Evolutionary conservation across 805 yeast genomes (phyloP).

Genomic region (Tetrapisispora fleetii): DNA sequence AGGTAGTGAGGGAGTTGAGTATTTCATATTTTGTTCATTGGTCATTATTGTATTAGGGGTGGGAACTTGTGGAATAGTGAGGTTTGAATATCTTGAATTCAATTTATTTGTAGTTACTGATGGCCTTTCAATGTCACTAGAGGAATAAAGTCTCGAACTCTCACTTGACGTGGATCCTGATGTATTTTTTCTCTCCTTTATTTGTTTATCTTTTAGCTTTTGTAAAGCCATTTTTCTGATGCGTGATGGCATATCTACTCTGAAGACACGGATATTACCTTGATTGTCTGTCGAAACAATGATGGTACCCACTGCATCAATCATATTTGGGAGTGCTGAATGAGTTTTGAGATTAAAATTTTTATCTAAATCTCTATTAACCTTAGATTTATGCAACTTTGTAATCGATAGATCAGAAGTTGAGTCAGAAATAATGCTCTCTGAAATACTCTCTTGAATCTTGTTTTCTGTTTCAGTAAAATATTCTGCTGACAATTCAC

Average conservation of each 20-base stretch:
- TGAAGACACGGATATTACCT: conserved; percentile 66
- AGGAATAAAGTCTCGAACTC: background rate
- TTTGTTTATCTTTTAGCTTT: conserved; percentile 10
- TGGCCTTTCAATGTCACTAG: background rate
- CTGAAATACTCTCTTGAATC: background rate
- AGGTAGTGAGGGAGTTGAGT: background rate
- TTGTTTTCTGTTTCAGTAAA: conserved; percentile 5
- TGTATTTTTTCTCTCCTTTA: background rate
- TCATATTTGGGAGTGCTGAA: conserved; percentile 15
- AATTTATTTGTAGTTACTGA: background rate
- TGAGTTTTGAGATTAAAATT: background rate
- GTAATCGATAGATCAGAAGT: background rate
- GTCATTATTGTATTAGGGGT: background rate
- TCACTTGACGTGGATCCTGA: background rate
- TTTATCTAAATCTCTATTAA: background rate
- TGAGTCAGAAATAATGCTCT: background rate
- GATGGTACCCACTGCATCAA: conserved; percentile 36
- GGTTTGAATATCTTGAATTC: background rate
- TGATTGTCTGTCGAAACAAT: conserved; percentile 67
- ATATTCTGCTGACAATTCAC: conserved; percentile 40
- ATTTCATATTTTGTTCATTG: background rate
- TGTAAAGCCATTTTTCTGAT: conserved; percentile 31
- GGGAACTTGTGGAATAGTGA: background rate
- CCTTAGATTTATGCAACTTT: background rate
- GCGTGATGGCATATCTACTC: conserved; percentile 63